Conservation (phyloP, 2,329 filamentous ascomycete species). For the Chaetomiaceae sp. region DNA sequence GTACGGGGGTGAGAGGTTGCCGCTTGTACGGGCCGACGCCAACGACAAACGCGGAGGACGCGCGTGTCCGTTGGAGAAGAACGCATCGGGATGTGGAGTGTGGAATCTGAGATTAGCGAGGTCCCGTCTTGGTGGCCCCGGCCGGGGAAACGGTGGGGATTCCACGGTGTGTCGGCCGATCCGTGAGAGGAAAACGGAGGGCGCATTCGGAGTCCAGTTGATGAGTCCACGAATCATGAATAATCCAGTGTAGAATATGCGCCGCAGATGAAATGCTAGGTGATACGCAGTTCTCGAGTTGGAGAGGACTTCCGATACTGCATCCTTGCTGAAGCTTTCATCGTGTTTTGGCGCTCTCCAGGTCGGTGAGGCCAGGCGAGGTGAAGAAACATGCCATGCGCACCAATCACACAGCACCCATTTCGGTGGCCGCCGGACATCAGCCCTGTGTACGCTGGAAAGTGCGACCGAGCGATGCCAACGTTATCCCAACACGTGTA, state of each 20-base stretch:
- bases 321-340: too few species aligned
- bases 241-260: too few species aligned
- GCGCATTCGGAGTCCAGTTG: neutral
- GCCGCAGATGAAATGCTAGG: too few species aligned
- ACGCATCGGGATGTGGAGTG: neutral
- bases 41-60: neutral
- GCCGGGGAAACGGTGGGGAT: neutral
- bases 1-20: too few species aligned
- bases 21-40: neutral
- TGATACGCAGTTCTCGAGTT: too few species aligned
- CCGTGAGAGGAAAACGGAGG: neutral
- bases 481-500: neutral
- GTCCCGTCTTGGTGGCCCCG: neutral
- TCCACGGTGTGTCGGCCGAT: neutral
- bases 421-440: neutral
- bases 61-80: neutral
- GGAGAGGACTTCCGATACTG: too few species aligned
- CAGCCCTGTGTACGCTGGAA: neutral
- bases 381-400: too few species aligned
- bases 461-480: neutral
- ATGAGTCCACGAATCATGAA: neutral
- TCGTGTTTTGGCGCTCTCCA: too few species aligned
- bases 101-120: slow-evolving; percentile 12
- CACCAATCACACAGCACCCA: neutral
- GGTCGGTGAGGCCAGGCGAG: too few species aligned